Evolutionary conservation across 768 basidiomycete genomes (phyloP), one percentile per base, ranked within the genome.

Genomic region (Dioszegia crocea): DNA sequence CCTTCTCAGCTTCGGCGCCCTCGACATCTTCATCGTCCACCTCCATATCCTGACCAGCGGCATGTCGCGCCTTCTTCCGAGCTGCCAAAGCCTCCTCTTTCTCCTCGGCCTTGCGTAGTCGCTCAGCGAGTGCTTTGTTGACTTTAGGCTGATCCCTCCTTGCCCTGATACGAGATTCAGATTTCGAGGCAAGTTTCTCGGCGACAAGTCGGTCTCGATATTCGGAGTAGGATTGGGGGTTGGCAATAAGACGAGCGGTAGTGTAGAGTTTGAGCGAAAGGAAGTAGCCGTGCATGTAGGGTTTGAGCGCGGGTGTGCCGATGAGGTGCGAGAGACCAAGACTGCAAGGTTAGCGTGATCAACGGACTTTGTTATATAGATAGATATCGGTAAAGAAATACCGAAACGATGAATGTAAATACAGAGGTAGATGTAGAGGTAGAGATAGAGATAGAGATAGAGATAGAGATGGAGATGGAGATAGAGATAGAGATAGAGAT

Each of bases 211-310:
- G 87, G 76, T 94, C 91, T 63, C 91, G 87, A 76, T 97, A 86
- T 71, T 99, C 96, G 39, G 86, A 86, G 45, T 98, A 97, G 10
- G 87, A 91, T 74, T 91, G 93, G 1, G 96, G 96, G 79, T 98
- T 97, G 57, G 91, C 87, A 65, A 98, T 92, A 63, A 94, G 83
- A 30, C 93, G 86, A 1, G 96, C 96, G 50, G 93, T 88, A 67
- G 93, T 90, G 80, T 98, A 98, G 4, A 98, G 84, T 70, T 91
- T 90, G 78, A 98, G 85, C 4, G 92, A 89, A 62, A 97, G 78
- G 80, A 99, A 98, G 84, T 93, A 98, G 41, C 96, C 96, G 77
- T 99, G 96, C 94, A 99, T 97, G 79, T 98, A 99, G 3, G 96
- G 96, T 77, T 94, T 94, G 81, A 98, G 88, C 17, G 88, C 85